Evolutionary conservation across 331 rosid genomes (phyloP).

Genomic region (Pyrus hybrid): DNA sequence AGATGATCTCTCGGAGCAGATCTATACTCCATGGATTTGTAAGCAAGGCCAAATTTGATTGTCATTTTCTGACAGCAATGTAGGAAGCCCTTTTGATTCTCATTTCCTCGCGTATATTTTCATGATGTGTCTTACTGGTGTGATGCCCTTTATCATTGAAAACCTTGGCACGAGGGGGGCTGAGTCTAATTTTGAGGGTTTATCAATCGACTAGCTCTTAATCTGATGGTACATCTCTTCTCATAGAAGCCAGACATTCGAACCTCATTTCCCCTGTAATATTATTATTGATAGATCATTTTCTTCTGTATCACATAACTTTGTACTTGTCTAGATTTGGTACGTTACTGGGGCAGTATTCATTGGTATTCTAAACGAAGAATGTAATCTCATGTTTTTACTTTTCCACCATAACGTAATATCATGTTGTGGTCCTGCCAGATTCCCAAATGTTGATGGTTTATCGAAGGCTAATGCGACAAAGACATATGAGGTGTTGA

Average conservation of each 20-base stretch:
- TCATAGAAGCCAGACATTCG: neutral
- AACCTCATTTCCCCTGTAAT: neutral
- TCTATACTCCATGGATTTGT: neutral
- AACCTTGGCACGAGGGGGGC: neutral
- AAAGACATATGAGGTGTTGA: conserved; percentile 28
- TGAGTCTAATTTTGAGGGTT: neutral
- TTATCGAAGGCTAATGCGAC: conserved; percentile 30
- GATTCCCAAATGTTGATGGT: neutral
- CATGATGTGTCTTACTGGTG: too few species aligned
- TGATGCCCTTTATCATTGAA: neutral
- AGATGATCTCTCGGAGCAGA: too few species aligned
- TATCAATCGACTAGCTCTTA: neutral
- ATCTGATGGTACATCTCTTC: neutral
- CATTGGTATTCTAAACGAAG: too few species aligned
- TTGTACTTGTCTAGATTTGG: neutral
- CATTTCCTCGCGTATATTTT: neutral
- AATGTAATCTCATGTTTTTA: too few species aligned
- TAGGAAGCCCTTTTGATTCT: neutral
- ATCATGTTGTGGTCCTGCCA: neutral
- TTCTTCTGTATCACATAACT: neutral
- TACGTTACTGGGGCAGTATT: neutral
- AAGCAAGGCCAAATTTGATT: neutral
- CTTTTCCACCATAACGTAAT: neutral
- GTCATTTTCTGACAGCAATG: neutral
- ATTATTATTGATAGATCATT: too few species aligned